Evolutionary conservation across 2,329 filamentous ascomycete species (phyloP), one percentile per base, ranked within the genome.

Genomic region (Aspergillus tubingensis): DNA sequence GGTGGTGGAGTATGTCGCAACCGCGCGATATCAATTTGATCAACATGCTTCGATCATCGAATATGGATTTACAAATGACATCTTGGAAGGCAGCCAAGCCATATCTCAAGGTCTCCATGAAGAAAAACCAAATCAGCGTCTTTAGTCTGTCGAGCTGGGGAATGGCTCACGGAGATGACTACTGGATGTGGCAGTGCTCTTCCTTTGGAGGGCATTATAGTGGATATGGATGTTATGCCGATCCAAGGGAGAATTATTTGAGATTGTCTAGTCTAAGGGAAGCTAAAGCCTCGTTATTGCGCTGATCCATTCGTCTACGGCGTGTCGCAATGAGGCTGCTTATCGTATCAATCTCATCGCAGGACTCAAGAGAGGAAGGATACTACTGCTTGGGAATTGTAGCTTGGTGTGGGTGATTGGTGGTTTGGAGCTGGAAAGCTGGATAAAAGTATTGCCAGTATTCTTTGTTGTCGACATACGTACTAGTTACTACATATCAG

Each of bases 331-430:
- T 54, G 15, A 52, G 32, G 23, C 52, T 41, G 51, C 32, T 54
- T 54, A 54, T 44, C 52, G 38, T 54, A 54, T 54, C 52, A 54
- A 54, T 54, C 52, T 54, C 52, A 43, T 54, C 52, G 21, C n/a
- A 13, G 23, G 13, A 23, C 23, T 49, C 3, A 7, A 36, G 44
- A n/a, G 21, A 17, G 44, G 6, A 23, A 15, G 4, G 15, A 15
- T 8, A 27, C 8, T 5, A 23, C 21, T 23, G 13, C 21, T n/a
- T 15, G 13, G 13, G 23, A 17, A 6, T 15, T 48, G 3, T 8
- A 21, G 10, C 5, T 6, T n/a, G 7, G 21, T 21, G 17, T 6
- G 13, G 23, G 10, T 8, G 39, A 5, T 4, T n/a, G 23, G 8
- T 30, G 7, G 21, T 17, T 8, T n/a, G 21, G 11, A 27, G 11